A percentile compares a stretch with the other conserved stretches of the same genome.
Evolutionary conservation across 139 green algal genomes (phyloP).

Genomic region (Diplosphaera chodatii): DNA sequence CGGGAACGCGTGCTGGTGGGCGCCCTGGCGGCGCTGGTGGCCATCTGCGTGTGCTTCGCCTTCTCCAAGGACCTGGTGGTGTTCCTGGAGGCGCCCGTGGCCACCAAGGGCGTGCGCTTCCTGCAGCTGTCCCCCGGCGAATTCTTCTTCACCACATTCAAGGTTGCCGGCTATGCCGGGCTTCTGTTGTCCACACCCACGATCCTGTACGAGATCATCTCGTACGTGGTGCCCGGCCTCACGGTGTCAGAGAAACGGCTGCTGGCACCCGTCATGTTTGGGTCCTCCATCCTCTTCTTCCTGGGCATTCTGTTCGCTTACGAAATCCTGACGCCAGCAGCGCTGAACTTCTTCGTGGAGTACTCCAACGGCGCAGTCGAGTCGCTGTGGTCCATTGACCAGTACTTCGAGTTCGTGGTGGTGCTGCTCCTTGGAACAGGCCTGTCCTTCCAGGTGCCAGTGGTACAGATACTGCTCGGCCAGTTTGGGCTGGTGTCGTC

Average conservation of each 20-base stretch:
- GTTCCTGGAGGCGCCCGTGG: constrained; percentile 94
- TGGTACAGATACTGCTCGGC: constrained; percentile 96
- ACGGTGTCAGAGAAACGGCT: constrained; percentile 82
- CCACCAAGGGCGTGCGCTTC: constrained; percentile 85
- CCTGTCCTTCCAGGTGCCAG: constrained; percentile 95
- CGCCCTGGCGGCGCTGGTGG: constrained; percentile 42
- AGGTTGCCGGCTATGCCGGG: constrained; percentile 94
- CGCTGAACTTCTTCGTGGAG: constrained; percentile 95
- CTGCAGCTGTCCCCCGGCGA: constrained; percentile 96
- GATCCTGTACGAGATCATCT: constrained; percentile 94
- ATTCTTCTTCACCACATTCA: constrained; percentile 99
- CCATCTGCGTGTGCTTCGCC: constrained; percentile 85
- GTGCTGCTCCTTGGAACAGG: constrained; percentile 95
- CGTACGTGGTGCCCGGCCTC: constrained; percentile 92
- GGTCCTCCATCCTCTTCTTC: constrained; percentile 97
- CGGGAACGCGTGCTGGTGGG: constrained; percentile 71
- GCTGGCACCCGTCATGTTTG: constrained; percentile 89
- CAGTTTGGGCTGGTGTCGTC: constrained; percentile 83
- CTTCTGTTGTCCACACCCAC: constrained; percentile 85
- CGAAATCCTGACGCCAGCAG: constrained; percentile 89
- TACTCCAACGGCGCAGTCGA: constrained; percentile 97
- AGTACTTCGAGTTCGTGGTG: constrained; percentile 99
- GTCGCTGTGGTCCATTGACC: constrained; percentile 97
- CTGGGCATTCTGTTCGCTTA: constrained; percentile 89
- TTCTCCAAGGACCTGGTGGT: constrained; percentile 80